Percentiles rank a stretch among this genome's conserved stretches.
Evolutionary conservation across 2,329 filamentous ascomycete species (phyloP).

Genomic region (Exophiala spinifera): DNA sequence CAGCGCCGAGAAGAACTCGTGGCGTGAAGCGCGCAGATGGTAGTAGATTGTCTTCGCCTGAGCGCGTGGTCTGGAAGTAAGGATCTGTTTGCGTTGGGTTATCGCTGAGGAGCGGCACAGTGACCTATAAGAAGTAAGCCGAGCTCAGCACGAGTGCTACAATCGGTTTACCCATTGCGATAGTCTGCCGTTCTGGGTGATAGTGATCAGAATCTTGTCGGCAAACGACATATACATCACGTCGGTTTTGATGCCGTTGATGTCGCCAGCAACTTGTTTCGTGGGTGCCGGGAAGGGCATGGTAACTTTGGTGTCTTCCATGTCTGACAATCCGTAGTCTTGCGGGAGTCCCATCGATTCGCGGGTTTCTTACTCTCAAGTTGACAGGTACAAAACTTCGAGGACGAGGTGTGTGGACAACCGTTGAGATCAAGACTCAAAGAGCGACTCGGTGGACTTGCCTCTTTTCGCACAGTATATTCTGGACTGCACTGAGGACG

Average conservation of each 20-base stretch:
- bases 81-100: conserved; percentile 52
- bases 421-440: too few relatives aligned
- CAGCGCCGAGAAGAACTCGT: conserved; percentile 80
- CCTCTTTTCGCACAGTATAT: too few relatives aligned
- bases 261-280: conserved; percentile 56
- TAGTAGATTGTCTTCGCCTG: conserved; percentile 58
- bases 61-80: conserved; percentile 37
- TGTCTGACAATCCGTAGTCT: conserved; percentile 11
- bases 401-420: too few relatives aligned
- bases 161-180: conserved; percentile 75
- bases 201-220: conserved; percentile 86
- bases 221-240: conserved; percentile 71
- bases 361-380: not conserved
- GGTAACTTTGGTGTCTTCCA: conserved; percentile 25
- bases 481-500: too few relatives aligned
- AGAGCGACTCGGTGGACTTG: too few relatives aligned
- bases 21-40: conserved; percentile 81
- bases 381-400: too few relatives aligned
- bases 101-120: conserved; percentile 67
- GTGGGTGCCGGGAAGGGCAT: conserved; percentile 67
- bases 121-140: conserved; percentile 32
- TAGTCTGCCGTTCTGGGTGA: conserved; percentile 79
- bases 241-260: conserved; percentile 69
- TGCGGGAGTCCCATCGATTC: conserved; percentile 18
- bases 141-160: not conserved